Base-by-base conservation (phyloP, 2,329 filamentous ascomycete genomes). In the Aureobasidium sp. region DNA sequence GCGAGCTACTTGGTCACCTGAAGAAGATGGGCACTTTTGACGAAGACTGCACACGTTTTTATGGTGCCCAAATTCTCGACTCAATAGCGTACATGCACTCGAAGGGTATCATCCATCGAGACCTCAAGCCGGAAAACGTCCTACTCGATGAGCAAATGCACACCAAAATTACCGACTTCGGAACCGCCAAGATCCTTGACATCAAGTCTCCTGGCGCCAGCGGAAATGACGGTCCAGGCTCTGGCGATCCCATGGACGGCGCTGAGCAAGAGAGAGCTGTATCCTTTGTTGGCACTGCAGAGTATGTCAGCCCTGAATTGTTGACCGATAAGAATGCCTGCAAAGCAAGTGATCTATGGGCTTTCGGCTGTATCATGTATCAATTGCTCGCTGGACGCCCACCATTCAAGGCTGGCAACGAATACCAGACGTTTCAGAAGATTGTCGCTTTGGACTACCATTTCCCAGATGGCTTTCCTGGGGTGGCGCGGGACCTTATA, bases 61-160 rank as follows among this genome's bases (percentile, higher is more conserved):
- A 97, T 70, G 89, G 90, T 22, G 94, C 94, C 1, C 91, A 99
- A 76, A 97, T 99, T 66, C 82, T 99, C 52, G 94, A 97, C 74
- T 87, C 94, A 25, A 93, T 99, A 71, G 90, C 93, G 70, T 97
- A 97, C 74, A 99, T 99, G 94, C 94, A 99, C 77, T 91, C 87
- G 45, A 86, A 91, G 66, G 94, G 93, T 25, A 91, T 99, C 27
- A 97, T 99, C 64, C 94, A 99, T 74, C 88, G 94, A 66, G 94
- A 99, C 72, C 76, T 99, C 67, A 99, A 99, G 72, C 94, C 94
- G 0, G 94, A 99, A 73, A 99, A 99, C 67, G 92, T 99, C 4
- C 82, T 99, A 7, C 81, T 99, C 41, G 94, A 99, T 73, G 89
- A 92, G 66, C 88, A 96, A 70, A 95, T 97, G 89, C 91, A 97